phyloP scores from a whole-genome alignment of 2,329 filamentous ascomycete genomes.

The Aspergillus tubingensis region DNA sequence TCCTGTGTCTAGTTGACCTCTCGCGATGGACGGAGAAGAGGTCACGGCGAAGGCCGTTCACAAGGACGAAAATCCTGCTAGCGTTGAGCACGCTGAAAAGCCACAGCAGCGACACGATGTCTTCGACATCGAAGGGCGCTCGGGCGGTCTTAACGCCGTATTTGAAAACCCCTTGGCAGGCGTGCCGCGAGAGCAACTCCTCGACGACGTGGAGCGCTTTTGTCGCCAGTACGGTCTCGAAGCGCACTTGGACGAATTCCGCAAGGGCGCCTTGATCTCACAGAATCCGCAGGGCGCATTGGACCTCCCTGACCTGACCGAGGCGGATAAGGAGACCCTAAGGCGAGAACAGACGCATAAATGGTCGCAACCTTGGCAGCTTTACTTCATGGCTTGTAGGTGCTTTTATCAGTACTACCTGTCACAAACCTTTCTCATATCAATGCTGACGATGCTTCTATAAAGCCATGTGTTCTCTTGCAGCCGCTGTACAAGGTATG shows the following conservation, averaged over 20 bases:
- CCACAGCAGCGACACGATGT: constrained; percentile 13
- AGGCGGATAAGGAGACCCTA: constrained; percentile 47
- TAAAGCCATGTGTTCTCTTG: constrained; percentile 52
- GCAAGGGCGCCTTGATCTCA: constrained; percentile 55
- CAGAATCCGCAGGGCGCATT: constrained; percentile 54
- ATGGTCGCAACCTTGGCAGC: constrained; percentile 52
- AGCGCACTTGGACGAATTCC: constrained; percentile 52
- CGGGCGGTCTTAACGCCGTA: constrained; percentile 34
- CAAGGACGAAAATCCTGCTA: constrained; percentile 6
- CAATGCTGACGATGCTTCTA: not conserved
- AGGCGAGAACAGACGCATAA: constrained; percentile 50
- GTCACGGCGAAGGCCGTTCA: not conserved
- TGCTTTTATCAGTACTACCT: not conserved
- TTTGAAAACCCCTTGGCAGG: constrained; percentile 59
- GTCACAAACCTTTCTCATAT: not conserved
- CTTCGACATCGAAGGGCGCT: constrained; percentile 28
- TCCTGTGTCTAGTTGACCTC: not conserved
- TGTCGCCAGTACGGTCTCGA: constrained; percentile 52
- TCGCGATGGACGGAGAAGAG: not conserved
- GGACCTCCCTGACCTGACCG: constrained; percentile 49
- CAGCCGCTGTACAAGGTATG: constrained; percentile 58
- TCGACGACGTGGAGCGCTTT: constrained; percentile 58
- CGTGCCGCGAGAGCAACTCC: constrained; percentile 54
- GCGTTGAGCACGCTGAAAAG: constrained; percentile 20
- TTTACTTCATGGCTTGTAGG: constrained; percentile 51